Conservation (phyloP, 805 yeast genomes). For the Zygosaccharomyces gambellarensis region DNA sequence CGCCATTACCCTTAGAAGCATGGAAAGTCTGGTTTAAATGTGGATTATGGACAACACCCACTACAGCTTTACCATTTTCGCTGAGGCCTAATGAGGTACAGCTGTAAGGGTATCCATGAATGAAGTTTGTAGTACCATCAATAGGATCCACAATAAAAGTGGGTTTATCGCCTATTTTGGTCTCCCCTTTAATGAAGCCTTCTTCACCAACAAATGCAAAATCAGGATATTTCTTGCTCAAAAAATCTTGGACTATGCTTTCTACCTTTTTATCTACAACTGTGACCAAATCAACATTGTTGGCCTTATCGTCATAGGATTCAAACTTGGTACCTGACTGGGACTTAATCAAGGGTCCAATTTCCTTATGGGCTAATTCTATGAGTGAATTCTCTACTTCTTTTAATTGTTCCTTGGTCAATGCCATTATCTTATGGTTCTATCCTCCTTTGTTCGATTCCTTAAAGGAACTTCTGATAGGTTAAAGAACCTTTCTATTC, state of each 20-base stretch:
- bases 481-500: background rate
- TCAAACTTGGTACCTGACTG: constrained; percentile 29
- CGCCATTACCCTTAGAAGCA: constrained; percentile 53
- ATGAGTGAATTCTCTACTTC: constrained; percentile 25
- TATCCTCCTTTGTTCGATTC: background rate
- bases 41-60: constrained; percentile 67
- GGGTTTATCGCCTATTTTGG: constrained; percentile 46
- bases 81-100: constrained; percentile 60
- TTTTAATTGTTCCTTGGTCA: constrained; percentile 23
- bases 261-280: constrained; percentile 57
- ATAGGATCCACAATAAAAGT: constrained; percentile 63
- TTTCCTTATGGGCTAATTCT: constrained; percentile 20
- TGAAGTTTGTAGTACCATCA: constrained; percentile 63
- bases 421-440: constrained; percentile 12
- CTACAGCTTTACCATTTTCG: constrained; percentile 43
- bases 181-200: constrained; percentile 46
- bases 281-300: constrained; percentile 59
- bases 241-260: constrained; percentile 28
- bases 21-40: constrained; percentile 48
- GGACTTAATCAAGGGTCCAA: constrained; percentile 28
- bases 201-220: constrained; percentile 61
- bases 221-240: constrained; percentile 40
- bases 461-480: background rate
- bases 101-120: constrained; percentile 57
- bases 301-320: constrained; percentile 51